phyloP scores from a whole-genome alignment of 306 rosid species.

The Trifolium pratense region DNA sequence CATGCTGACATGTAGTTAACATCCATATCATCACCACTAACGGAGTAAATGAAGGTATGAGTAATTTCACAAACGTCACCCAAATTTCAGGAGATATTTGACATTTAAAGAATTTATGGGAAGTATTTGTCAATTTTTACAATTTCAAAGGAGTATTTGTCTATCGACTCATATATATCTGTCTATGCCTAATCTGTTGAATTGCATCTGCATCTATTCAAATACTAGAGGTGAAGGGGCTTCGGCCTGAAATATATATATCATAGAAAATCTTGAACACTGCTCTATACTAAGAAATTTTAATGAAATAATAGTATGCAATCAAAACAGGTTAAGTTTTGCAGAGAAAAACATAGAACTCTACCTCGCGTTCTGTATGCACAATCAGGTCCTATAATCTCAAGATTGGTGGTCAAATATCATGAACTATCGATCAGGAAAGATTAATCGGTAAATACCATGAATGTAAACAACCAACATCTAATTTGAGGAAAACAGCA shows the following conservation, averaged over 20 bases:
- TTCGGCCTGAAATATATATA: neutral
- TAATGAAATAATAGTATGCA: constrained; percentile 3
- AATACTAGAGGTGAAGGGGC: neutral
- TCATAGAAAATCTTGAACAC: neutral
- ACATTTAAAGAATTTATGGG: too few species aligned
- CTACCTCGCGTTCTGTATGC: neutral
- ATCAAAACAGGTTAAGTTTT: neutral
- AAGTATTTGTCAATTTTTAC: too few species aligned
- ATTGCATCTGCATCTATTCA: neutral
- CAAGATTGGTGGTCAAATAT: constrained; percentile 4
- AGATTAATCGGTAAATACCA: constrained; percentile 10
- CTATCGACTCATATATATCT: too few species aligned
- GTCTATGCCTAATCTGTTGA: neutral
- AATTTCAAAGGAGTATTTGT: too few species aligned
- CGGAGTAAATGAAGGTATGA: too few species aligned
- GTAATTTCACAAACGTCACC: too few species aligned
- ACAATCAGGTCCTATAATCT: neutral
- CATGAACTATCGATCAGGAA: neutral
- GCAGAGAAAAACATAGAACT: neutral
- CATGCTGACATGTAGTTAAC: too few species aligned
- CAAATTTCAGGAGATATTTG: too few species aligned
- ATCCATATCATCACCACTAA: too few species aligned
- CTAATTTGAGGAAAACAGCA: neutral
- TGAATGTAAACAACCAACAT: constrained; percentile 17
- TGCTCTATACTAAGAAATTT: neutral